These are phyloP conservation scores for Yamagishiella unicocca DNA, from an alignment of 139 green algal genomes.

Conservation along the genomic window DNA sequence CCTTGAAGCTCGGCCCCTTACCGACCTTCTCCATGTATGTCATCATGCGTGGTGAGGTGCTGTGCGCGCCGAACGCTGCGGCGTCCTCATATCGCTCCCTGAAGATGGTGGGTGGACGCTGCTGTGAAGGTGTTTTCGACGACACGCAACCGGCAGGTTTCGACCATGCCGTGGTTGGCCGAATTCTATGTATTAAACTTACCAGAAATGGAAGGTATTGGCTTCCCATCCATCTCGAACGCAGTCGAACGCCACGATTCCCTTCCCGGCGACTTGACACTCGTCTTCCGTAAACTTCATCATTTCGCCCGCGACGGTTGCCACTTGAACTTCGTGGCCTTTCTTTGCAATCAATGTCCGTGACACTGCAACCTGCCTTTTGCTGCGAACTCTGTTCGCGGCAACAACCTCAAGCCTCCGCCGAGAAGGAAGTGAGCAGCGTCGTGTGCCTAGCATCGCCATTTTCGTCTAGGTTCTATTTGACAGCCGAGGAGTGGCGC, in stretches of 20 bases:
- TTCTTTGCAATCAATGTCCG: conserved; percentile 77
- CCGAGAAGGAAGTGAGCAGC: not conserved
- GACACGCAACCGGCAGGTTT: too few relatives aligned
- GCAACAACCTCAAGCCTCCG: conserved; percentile 1
- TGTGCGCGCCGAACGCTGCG: conserved; percentile 67
- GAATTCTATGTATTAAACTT: not conserved
- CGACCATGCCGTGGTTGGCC: not conserved
- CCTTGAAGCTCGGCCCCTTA: too few relatives aligned
- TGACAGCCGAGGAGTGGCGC: too few relatives aligned
- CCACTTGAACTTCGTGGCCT: conserved; percentile 59
- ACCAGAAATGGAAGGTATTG: conserved; percentile 80
- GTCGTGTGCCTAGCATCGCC: not conserved
- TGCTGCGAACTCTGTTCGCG: not conserved
- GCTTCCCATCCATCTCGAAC: conserved; percentile 62
- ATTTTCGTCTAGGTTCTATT: not conserved
- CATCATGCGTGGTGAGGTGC: conserved; percentile 53
- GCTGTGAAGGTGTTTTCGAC: too few relatives aligned
- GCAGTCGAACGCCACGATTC: conserved; percentile 67
- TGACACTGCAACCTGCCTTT: conserved; percentile 68
- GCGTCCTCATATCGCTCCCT: conserved; percentile 79
- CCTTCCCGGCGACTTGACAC: conserved; percentile 46
- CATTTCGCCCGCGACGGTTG: conserved; percentile 64
- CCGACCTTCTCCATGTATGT: conserved; percentile 73
- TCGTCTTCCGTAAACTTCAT: conserved; percentile 55
- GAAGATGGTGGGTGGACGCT: not conserved